phyloP scores from a whole-genome alignment of 1,139 yeast genomes.

The Candida gigantensis region DNA sequence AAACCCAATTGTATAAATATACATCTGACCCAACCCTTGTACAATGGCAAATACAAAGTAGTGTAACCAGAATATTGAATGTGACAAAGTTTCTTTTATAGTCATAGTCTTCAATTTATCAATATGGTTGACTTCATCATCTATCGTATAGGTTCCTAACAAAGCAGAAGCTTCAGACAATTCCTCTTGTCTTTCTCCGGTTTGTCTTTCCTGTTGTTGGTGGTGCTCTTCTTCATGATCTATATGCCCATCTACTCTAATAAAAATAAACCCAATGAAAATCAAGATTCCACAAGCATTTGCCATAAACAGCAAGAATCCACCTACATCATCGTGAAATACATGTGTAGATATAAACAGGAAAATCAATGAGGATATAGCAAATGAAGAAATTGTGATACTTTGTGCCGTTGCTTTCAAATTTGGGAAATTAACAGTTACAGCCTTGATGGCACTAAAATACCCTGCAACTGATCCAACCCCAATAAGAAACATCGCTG shows the following conservation, averaged over 20 bases:
- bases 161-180: constrained; percentile 10
- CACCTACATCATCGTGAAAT: constrained; percentile 24
- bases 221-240: constrained; percentile 15
- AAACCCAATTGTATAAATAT: constrained; percentile 73
- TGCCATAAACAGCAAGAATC: constrained; percentile 26
- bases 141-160: constrained; percentile 8
- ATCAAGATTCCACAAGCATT: constrained; percentile 27
- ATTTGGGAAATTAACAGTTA: constrained; percentile 33
- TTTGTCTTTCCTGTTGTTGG: constrained; percentile 6
- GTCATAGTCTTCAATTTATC: constrained; percentile 17
- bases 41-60: constrained; percentile 58
- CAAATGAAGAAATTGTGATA: constrained; percentile 39
- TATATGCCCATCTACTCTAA: constrained; percentile 32
- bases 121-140: constrained; percentile 3
- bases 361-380: constrained; percentile 34
- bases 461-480: constrained; percentile 37
- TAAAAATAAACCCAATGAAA: constrained; percentile 30
- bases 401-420: constrained; percentile 38
- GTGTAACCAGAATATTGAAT: constrained; percentile 46
- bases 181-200: constrained; percentile 15
- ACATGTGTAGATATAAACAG: constrained; percentile 25
- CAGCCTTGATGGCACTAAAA: constrained; percentile 38
- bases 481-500: constrained; percentile 34
- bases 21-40: constrained; percentile 78
- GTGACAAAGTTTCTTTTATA: constrained; percentile 21